Percentiles rank a stretch among this genome's conserved stretches.
Evolutionary conservation across 805 yeast species (phyloP).

Genomic region (Cyberlindnera bimundalis): DNA sequence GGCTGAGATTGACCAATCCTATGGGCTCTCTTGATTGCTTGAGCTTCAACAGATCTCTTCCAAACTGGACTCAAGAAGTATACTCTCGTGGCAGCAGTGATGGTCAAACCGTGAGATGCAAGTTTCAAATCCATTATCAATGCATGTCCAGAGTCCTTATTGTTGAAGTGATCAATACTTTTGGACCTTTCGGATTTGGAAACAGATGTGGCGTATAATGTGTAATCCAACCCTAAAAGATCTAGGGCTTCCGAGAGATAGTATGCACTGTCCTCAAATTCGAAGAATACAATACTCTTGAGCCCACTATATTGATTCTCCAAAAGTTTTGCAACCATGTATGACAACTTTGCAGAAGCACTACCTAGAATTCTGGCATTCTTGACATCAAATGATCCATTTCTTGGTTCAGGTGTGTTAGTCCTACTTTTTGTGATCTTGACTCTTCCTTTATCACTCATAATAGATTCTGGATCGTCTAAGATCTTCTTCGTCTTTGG

Average conservation of each 20-base stretch:
- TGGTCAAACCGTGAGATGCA: slow-evolving; percentile 69
- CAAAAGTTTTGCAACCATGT: slow-evolving; percentile 49
- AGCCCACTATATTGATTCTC: slow-evolving; percentile 46
- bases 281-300: slow-evolving; percentile 64
- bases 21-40: slow-evolving; percentile 74
- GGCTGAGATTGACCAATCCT: slow-evolving; percentile 67
- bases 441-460: slow-evolving; percentile 13
- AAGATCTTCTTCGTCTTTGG: slow-evolving; percentile 11
- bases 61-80: slow-evolving; percentile 72
- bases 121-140: slow-evolving; percentile 64
- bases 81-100: slow-evolving; percentile 63
- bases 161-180: slow-evolving; percentile 49
- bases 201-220: slow-evolving; percentile 62
- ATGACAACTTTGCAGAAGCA: slow-evolving; percentile 61
- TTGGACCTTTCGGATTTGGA: slow-evolving; percentile 46
- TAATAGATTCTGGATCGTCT: slow-evolving; percentile 13
- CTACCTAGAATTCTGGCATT: slow-evolving; percentile 49
- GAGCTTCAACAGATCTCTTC: slow-evolving; percentile 68
- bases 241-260: slow-evolving; percentile 64
- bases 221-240: slow-evolving; percentile 54
- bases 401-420: slow-evolving; percentile 11
- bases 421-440: slow-evolving; percentile 3
- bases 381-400: background rate
- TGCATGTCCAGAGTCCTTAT: slow-evolving; percentile 43
- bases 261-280: slow-evolving; percentile 68